Conservation (phyloP, 139 green algal species). For the Picocystis salinarum region DNA sequence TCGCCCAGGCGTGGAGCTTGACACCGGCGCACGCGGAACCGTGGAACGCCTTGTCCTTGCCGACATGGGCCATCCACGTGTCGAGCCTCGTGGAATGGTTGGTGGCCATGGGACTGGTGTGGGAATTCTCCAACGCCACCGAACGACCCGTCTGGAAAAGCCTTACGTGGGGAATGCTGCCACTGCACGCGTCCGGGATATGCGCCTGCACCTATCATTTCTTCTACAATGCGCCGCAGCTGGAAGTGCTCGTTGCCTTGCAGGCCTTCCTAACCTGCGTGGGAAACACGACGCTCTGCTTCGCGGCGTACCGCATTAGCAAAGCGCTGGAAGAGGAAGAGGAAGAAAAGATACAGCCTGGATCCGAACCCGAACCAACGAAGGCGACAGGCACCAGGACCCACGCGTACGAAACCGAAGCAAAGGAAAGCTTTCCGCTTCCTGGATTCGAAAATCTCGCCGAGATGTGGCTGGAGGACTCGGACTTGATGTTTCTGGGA, state of each 20-base stretch:
- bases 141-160: constrained; percentile 57
- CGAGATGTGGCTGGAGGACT: too few relatives aligned
- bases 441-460: too few relatives aligned
- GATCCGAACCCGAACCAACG: too few relatives aligned
- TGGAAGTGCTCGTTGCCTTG: constrained; percentile 39
- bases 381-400: too few relatives aligned
- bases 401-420: too few relatives aligned
- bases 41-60: constrained; percentile 83
- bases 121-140: constrained; percentile 58
- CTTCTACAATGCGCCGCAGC: constrained; percentile 61
- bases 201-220: constrained; percentile 79
- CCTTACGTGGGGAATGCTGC: constrained; percentile 82
- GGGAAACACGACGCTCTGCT: constrained; percentile 53
- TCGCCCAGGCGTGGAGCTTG: too few relatives aligned
- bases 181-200: constrained; percentile 51
- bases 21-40: constrained; percentile 36
- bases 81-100: constrained; percentile 66
- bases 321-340: too few relatives aligned
- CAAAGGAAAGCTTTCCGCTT: too few relatives aligned
- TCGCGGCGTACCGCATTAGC: constrained; percentile 64
- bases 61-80: constrained; percentile 92
- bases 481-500: constrained; percentile 16
- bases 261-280: constrained; percentile 30
- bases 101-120: constrained; percentile 68
- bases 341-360: too few relatives aligned